Evolutionary conservation across 148 eudicot species (phyloP), one percentile per base, ranked within the genome.

Genomic region (Selenicereus undatus): DNA sequence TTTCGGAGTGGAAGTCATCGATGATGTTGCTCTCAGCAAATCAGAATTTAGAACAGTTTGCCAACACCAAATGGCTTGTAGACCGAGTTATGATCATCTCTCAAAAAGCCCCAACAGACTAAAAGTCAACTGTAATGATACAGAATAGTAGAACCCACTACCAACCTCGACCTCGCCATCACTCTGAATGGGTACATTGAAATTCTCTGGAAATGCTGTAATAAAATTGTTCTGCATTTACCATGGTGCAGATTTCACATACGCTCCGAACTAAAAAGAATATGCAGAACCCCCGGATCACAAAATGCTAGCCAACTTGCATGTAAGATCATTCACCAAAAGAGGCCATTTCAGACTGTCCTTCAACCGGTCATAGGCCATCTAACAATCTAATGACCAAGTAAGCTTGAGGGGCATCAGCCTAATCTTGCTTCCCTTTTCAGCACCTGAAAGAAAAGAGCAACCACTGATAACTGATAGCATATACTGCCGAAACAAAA

Each of bases 351-450:
- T 74, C 62, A n/a, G 36, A 20, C 86, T 30, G 26, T 52, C 69
- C 58, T n/a, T 50, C 42, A 50, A 14, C 76, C 32, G 18, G 56
- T 52, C 22, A 30, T 16, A 66, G 65, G 32, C 75, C 74, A 11
- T 65, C 45, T 42, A 73, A 22, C 29, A 45, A 45, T 73, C 43
- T 43, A 32, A 43, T 11, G 54, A 73, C 32, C 32, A 39, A 39
- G 43, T 39, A 66, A 62, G 72, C 43, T 62, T 72, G 62, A 84
- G 1, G 65, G 43, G 29, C 11, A 80, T 93, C 88, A 91, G 45
- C 94, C 97, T 82, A 93, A 74, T 85, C 93, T 91, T 82, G 94
- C 94, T 83, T 93, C 97, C 86, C 97, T 89, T 83, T 74, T 86
- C 68, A 93, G 87, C n/a, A 93, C 97, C 97, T 93, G 84, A 43